Evolutionary conservation across 768 basidiomycete genomes (phyloP).

Genomic region (Tricholoma sp.): DNA sequence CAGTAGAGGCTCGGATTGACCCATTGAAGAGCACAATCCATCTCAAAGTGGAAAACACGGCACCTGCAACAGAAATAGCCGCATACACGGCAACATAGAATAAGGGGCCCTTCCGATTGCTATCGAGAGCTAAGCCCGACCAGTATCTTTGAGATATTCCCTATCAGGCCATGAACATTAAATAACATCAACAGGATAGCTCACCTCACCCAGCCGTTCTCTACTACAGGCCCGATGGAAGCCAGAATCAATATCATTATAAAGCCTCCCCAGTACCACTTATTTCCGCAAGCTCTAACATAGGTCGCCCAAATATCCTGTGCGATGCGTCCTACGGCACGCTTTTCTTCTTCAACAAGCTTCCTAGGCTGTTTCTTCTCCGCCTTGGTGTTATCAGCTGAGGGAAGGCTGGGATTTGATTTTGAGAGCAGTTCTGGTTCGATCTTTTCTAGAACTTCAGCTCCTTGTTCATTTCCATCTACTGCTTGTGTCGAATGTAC

Average conservation of each 20-base stretch:
- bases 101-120: conserved; percentile 37
- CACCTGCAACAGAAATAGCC: conserved; percentile 34
- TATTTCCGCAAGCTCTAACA: conserved; percentile 44
- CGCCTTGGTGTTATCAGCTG: conserved; percentile 22
- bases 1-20: conserved; percentile 75
- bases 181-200: conserved; percentile 1
- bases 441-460: conserved; percentile 30
- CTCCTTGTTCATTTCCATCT: conserved; percentile 30
- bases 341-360: conserved; percentile 77
- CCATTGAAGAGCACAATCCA: conserved; percentile 78
- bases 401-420: conserved; percentile 27
- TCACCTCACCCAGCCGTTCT: conserved; percentile 69
- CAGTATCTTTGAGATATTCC: conserved; percentile 34
- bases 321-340: conserved; percentile 69
- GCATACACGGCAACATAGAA: conserved; percentile 76
- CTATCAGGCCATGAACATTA: not conserved
- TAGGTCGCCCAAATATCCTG: conserved; percentile 64
- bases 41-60: conserved; percentile 50
- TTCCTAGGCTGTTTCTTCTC: conserved; percentile 68
- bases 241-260: conserved; percentile 44
- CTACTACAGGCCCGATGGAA: conserved; percentile 60
- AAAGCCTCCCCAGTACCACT: conserved; percentile 56
- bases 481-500: conserved; percentile 46
- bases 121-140: conserved; percentile 45
- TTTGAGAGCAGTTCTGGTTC: conserved; percentile 14